Conservation (phyloP, 805 yeast genomes). For the Teunomyces funiuensis region DNA sequence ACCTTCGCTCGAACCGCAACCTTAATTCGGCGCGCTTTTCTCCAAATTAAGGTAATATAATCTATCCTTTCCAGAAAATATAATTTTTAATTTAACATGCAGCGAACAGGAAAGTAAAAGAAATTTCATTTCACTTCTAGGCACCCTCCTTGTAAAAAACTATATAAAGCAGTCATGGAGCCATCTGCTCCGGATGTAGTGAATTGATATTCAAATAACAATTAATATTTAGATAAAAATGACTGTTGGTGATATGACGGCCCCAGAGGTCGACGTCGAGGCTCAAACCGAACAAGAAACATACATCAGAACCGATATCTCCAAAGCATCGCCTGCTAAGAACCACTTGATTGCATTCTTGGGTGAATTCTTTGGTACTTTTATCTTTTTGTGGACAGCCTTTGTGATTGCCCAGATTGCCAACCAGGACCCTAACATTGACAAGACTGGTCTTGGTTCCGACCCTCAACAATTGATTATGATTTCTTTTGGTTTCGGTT, state of each 20-base stretch:
- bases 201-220: too few species aligned
- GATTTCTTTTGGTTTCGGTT: conserved; percentile 87
- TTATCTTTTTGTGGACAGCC: conserved; percentile 79
- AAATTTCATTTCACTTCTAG: neutral
- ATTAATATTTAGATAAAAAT: neutral
- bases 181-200: too few species aligned
- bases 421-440: conserved; percentile 49
- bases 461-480: conserved; percentile 69
- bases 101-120: neutral
- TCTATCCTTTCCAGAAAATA: neutral
- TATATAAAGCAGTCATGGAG: neutral
- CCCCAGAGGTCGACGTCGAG: conserved; percentile 23
- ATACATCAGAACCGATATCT: conserved; percentile 22
- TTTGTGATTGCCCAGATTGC: conserved; percentile 83
- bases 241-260: conserved; percentile 1
- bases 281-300: conserved; percentile 26
- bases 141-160: neutral
- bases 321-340: conserved; percentile 20
- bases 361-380: conserved; percentile 87
- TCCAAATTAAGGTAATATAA: neutral
- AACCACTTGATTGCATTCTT: conserved; percentile 67
- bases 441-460: conserved; percentile 35
- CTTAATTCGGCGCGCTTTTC: neutral
- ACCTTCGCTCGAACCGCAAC: neutral
- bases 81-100: neutral